Evolutionary conservation across 208 protist genomes (phyloP), one percentile per base, ranked within the genome.

Genomic region (Leptomonas pyrrhocoris): DNA sequence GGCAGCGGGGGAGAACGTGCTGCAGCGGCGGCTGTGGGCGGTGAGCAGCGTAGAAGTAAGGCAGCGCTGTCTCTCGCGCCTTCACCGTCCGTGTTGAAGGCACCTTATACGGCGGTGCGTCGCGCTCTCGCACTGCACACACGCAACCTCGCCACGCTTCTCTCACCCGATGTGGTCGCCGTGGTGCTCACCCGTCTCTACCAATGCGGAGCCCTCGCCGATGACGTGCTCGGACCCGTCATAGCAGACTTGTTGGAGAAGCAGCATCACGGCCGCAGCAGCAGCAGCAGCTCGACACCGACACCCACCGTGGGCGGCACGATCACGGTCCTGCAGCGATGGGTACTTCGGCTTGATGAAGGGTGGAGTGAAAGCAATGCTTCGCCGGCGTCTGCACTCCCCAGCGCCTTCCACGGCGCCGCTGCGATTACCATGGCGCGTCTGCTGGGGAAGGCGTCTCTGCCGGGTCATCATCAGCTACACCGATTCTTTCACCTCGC

Each of bases 151-250:
- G 72, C 73, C 7, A 38, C 77, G 15, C 50, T 81, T 34, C 43
- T 91, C 12, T 49, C 81, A 21, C 65, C 68, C 0, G 45, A 60
- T 31, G 49, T 57, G 19, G 59, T 90, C 25, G 74, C 81, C 15
- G 68, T 75, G 45, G 73, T 80, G 12, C 63, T 95, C 46, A 64
- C 81, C 15, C 68, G 63, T 28, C 79, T 95, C 73, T 80, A 88
- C 56, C 78, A 86, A 16, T 89, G 83, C 54, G 77, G 79, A 15
- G 86, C 85, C 5, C 77, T 95, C 27, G 67, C 86, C 11, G 90
- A 95, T 58, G 86, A 95, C 68, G 67, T 93, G 7, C 72, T 95
- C 30, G 85, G 90, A 4, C 79, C 90, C 11, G 73, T 91, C 43
- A 71, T 61, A 25, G 76, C 72, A 6, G n/a, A 73, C 13, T 49